Evolutionary conservation across 192 early-diverging fungal genomes (phyloP).

Genomic region (Geranomyces michiganensis): DNA sequence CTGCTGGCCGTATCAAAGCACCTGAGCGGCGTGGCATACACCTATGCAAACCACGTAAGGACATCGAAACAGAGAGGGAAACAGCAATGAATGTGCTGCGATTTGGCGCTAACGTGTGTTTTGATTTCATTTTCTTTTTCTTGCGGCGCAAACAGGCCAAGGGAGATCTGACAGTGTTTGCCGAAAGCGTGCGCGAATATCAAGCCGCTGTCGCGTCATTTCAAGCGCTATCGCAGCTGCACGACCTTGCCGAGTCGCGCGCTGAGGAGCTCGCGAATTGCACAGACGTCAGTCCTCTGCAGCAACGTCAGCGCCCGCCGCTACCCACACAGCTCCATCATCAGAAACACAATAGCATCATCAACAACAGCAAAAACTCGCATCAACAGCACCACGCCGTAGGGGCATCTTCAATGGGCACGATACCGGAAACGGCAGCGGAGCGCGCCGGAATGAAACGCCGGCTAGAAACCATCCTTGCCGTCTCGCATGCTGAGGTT

Average conservation of each 20-base stretch:
- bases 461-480: conserved; percentile 13
- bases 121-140: no score
- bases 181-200: conserved; percentile 23
- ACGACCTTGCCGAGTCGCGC: conserved; percentile 30
- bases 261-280: conserved; percentile 4
- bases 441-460: conserved; percentile 12
- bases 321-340: no score
- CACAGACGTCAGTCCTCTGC: not conserved
- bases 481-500: conserved; percentile 25
- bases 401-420: no score
- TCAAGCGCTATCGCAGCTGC: conserved; percentile 26
- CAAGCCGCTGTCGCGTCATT: conserved; percentile 1
- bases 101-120: no score
- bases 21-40: conserved; percentile 21
- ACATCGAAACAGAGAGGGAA: no score
- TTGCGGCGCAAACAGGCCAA: conserved; percentile 2
- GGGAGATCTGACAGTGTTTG: conserved; percentile 20
- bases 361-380: not conserved
- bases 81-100: no score
- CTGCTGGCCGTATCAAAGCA: conserved; percentile 31
- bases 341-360: no score
- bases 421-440: not conserved
- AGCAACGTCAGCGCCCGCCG: not conserved
- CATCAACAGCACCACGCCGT: not conserved
- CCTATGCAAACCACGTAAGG: conserved; percentile 22